Percentiles rank a stretch among this genome's conserved stretches.
These are phyloP conservation scores for Globisporangium apiculatum DNA, from an alignment of 352 stramenopile genomes.

Conservation along the genomic window DNA sequence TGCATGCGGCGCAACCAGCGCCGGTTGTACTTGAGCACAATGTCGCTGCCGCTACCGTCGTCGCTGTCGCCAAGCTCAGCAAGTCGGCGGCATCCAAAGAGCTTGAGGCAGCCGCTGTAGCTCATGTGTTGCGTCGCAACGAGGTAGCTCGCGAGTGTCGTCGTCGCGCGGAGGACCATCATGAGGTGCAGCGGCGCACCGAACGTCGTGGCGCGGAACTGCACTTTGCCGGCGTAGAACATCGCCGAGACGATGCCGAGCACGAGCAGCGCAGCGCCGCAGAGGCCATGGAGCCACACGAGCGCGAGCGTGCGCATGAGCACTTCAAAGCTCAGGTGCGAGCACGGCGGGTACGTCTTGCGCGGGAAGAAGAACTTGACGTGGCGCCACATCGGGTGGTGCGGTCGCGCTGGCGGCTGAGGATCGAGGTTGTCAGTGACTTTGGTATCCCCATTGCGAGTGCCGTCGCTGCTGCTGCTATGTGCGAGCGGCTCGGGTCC, in stretches of 20 bases:
- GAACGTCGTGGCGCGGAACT: constrained; percentile 41
- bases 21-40: constrained; percentile 64
- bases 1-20: constrained; percentile 53
- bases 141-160: constrained; percentile 46
- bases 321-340: constrained; percentile 60
- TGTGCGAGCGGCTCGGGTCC: constrained; percentile 8
- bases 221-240: constrained; percentile 32
- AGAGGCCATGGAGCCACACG: constrained; percentile 65
- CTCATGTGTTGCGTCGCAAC: constrained; percentile 50
- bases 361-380: constrained; percentile 64
- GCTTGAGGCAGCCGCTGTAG: constrained; percentile 48
- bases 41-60: constrained; percentile 26
- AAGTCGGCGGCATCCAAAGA: constrained; percentile 34
- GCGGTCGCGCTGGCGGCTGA: constrained; percentile 1
- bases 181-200: constrained; percentile 56
- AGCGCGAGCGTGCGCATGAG: constrained; percentile 60
- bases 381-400: constrained; percentile 37
- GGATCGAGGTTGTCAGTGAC: background rate
- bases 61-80: constrained; percentile 25
- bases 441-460: no score
- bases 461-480: background rate
- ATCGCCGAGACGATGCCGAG: constrained; percentile 39
- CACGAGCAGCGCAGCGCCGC: constrained; percentile 37
- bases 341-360: constrained; percentile 52
- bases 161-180: constrained; percentile 51